Base-by-base conservation (phyloP, 805 yeast species). In the Yarrowia yakushimensis region DNA sequence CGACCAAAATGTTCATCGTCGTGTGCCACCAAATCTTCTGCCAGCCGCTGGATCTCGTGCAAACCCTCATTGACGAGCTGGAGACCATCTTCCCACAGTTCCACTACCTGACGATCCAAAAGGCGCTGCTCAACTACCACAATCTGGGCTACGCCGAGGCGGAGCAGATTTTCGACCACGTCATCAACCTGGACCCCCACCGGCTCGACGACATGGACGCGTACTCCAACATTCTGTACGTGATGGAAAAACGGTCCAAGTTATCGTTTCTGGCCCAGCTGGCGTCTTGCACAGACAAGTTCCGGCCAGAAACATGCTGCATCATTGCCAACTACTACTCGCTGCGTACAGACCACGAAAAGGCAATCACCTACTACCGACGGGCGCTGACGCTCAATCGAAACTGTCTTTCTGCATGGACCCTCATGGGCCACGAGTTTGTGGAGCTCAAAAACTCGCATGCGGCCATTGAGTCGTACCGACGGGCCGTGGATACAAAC, bases 351-450 rank as follows among this genome's bases (percentile, higher is more conserved):
- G 96, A 94, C 68, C 99, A 94, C 74, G 97, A 91, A 72, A 89
- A 88, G 74, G 96, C 99, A 0, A 90, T 94, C 65, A 84, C 87
- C 84, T 91, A 90, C 74, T 94, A 92, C 71, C 87, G 90, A 68
- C 80, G 98, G 62, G 99, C 99, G 0, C 77, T 94, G 37, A 83
- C 89, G 0, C 78, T 94, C 64, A 88, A 91, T 71, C 83, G 87
- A 65, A 84, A 84, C 67, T 90, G 96, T 68, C 77, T 91, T 18
- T 84, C 90, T 66, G 97, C 98, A 0, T 94, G 98, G 98, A 94
- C 98, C 0, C 78, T 94, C 63, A 91, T 94, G 97, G 99, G 99
- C 11, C 99, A 94, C 74, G 99, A 94, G 75, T 94, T 90, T 76
- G 96, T 94, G 15, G 99, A 94, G 72, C 79, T 94, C 68, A 92